These are phyloP conservation scores for Blastocystis hominis DNA, from an alignment of 352 stramenopile species.

Conservation along the genomic window DNA sequence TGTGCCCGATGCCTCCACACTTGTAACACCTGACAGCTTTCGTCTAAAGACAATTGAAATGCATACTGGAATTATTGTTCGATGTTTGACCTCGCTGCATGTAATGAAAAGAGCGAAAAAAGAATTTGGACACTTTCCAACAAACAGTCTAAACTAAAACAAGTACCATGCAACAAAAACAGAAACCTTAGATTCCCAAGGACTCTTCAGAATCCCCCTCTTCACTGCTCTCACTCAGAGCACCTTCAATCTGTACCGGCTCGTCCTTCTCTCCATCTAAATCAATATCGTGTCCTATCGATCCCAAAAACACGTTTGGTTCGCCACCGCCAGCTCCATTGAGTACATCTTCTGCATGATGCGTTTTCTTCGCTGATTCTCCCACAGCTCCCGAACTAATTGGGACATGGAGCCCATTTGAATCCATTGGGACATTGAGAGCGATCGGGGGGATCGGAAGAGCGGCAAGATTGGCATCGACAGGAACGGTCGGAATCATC, in stretches of 20 bases:
- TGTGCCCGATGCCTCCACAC: background rate
- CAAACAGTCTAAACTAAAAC: background rate
- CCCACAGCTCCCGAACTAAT: background rate
- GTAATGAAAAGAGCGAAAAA: too few relatives aligned
- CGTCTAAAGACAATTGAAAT: background rate
- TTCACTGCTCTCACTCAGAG: slow-evolving; percentile 35
- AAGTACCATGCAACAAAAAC: background rate
- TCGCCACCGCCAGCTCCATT: background rate
- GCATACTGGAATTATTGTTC: background rate
- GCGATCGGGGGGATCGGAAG: too few relatives aligned
- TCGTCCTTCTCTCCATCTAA: background rate
- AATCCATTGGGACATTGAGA: too few relatives aligned
- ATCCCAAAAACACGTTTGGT: background rate
- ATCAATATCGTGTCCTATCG: background rate
- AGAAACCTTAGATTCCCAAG: background rate
- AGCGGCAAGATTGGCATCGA: background rate
- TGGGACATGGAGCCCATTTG: background rate
- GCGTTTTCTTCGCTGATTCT: background rate
- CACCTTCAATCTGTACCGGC: background rate
- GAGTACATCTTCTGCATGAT: too few relatives aligned
- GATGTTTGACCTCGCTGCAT: too few relatives aligned
- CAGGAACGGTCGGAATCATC: background rate
- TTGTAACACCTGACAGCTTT: background rate
- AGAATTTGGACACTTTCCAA: background rate
- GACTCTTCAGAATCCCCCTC: background rate